Conservation (phyloP, 2,329 filamentous ascomycete species). For the Metarhizium robertsii region DNA sequence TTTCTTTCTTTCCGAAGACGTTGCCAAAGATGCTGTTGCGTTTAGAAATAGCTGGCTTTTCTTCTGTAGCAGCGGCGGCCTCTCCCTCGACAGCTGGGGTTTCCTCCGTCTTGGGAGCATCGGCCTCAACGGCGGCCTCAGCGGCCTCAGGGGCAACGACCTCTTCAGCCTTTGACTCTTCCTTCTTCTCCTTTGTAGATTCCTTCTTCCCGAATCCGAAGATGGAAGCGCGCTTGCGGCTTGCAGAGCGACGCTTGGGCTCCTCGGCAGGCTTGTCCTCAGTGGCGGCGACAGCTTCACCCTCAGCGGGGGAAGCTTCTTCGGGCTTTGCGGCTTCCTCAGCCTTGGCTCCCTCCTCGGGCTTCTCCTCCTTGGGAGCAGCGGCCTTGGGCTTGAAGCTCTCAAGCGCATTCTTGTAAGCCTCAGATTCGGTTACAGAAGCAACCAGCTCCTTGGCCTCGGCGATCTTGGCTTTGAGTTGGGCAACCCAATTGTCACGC, state of each 20-base stretch:
- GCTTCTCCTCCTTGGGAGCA: constrained; percentile 20
- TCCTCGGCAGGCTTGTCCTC: constrained; percentile 33
- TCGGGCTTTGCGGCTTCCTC: constrained; percentile 8
- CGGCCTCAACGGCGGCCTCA: constrained; percentile 23
- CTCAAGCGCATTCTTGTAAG: constrained; percentile 80
- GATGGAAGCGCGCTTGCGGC: constrained; percentile 57
- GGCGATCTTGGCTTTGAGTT: constrained; percentile 70
- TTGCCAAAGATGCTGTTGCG: constrained; percentile 47
- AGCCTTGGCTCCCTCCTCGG: constrained; percentile 17
- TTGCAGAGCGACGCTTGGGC: constrained; percentile 53
- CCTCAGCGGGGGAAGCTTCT: constrained; percentile 11
- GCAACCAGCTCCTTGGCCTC: constrained; percentile 78
- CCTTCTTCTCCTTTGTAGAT: constrained; percentile 26
- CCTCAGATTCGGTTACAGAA: constrained; percentile 65
- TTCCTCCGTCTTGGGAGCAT: constrained; percentile 21
- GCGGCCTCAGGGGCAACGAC: constrained; percentile 18
- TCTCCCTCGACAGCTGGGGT: constrained; percentile 21
- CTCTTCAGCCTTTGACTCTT: constrained; percentile 25
- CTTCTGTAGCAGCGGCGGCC: constrained; percentile 24
- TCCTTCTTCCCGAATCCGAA: constrained; percentile 53
- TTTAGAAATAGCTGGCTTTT: constrained; percentile 43
- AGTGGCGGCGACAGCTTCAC: constrained; percentile 19
- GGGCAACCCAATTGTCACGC: constrained; percentile 86
- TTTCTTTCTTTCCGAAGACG: constrained; percentile 46
- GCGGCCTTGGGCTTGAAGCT: constrained; percentile 46